Percentiles rank a stretch among this genome's conserved stretches.
Conservation (phyloP, 2,329 filamentous ascomycete genomes). For the Claviceps africana region DNA sequence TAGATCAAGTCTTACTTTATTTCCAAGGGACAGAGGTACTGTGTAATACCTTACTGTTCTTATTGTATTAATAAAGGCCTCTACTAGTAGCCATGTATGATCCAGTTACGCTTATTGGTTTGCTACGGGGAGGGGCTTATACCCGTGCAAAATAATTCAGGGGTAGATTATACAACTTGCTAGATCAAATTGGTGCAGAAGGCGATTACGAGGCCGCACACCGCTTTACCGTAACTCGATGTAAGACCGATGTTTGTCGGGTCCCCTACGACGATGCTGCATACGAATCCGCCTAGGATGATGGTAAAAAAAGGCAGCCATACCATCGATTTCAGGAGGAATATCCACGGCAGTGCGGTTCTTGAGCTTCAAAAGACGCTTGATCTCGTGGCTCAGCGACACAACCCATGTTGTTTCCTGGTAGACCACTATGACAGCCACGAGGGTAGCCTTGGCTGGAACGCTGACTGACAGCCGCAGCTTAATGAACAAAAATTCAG, state of each 20-base stretch:
- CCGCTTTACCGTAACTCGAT: constrained; percentile 26
- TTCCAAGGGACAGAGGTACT: too few species aligned
- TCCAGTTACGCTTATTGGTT: too few species aligned
- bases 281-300: constrained; percentile 27
- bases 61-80: too few species aligned
- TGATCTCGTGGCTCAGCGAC: constrained; percentile 29
- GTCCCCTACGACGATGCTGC: constrained; percentile 32
- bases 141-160: too few species aligned
- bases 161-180: too few species aligned
- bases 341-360: constrained; percentile 36
- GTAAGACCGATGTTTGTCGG: constrained; percentile 32
- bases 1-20: too few species aligned
- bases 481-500: constrained; percentile 25
- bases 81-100: too few species aligned
- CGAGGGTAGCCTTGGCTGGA: constrained; percentile 26
- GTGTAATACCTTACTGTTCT: too few species aligned
- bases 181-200: constrained; percentile 37
- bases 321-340: constrained; percentile 33
- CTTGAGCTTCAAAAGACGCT: constrained; percentile 25
- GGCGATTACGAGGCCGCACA: constrained; percentile 34
- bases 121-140: too few species aligned
- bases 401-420: constrained; percentile 31
- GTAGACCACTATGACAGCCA: constrained; percentile 26
- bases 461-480: constrained; percentile 26
- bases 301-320: constrained; percentile 20